Evolutionary conservation across 768 basidiomycete species (phyloP).

Genomic region (Agrocybe chaxingu): DNA sequence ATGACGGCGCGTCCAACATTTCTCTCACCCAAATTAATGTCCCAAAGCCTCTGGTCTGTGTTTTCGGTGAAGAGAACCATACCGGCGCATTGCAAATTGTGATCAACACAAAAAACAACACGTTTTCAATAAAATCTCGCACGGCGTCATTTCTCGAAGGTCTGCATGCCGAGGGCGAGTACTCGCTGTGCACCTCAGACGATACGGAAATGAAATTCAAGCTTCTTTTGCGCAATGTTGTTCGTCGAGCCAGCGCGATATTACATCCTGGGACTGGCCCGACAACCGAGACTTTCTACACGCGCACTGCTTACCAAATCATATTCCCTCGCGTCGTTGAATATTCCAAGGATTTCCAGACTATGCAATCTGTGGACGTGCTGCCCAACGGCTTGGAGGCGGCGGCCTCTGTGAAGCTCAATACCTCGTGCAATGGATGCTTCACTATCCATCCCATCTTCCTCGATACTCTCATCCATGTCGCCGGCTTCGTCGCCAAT

Average conservation of each 20-base stretch:
- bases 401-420: slow-evolving; percentile 46
- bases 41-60: slow-evolving; percentile 49
- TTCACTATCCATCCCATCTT: slow-evolving; percentile 55
- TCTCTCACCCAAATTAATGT: slow-evolving; percentile 44
- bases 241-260: slow-evolving; percentile 30
- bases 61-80: slow-evolving; percentile 24
- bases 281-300: slow-evolving; percentile 45
- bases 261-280: slow-evolving; percentile 19
- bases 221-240: slow-evolving; percentile 29
- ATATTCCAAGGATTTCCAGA: slow-evolving; percentile 56
- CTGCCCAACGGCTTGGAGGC: slow-evolving; percentile 45
- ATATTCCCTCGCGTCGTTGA: slow-evolving; percentile 69
- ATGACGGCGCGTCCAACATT: slow-evolving; percentile 28
- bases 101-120: slow-evolving; percentile 34
- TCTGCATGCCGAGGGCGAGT: no score
- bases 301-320: slow-evolving; percentile 58
- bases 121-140: slow-evolving; percentile 46
- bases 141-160: no score
- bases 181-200: slow-evolving; percentile 2
- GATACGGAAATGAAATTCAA: slow-evolving; percentile 35
- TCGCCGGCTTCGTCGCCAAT: slow-evolving; percentile 70
- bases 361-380: slow-evolving; percentile 53
- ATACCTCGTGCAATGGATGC: slow-evolving; percentile 25
- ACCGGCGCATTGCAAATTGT: slow-evolving; percentile 32
- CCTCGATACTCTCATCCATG: slow-evolving; percentile 64